A percentile compares a stretch with the other conserved stretches of the same genome.
Evolutionary conservation across 2,329 filamentous ascomycete species (phyloP).

Genomic region (Pyrenophora graminea): DNA sequence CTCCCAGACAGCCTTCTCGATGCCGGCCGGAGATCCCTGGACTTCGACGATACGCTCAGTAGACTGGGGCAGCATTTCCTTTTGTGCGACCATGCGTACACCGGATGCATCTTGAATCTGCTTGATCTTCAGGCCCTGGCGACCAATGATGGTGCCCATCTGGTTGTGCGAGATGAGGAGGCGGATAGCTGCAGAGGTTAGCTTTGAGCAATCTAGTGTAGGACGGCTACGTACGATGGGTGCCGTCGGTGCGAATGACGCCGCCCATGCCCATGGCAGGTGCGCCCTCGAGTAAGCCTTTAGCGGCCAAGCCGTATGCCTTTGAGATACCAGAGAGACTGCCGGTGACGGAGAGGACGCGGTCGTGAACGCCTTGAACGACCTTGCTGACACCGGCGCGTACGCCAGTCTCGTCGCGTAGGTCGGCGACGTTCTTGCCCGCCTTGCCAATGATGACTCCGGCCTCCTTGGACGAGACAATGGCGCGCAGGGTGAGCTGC

Average conservation of each 20-base stretch:
- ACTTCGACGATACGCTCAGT: conserved; percentile 98
- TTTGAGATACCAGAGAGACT: conserved; percentile 85
- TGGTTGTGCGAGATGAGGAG: conserved; percentile 99
- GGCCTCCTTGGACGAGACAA: conserved; percentile 98
- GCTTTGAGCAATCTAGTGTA: conserved; percentile 9
- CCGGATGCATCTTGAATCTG: conserved; percentile 96
- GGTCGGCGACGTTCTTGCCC: conserved; percentile 96
- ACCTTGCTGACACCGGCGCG: conserved; percentile 99
- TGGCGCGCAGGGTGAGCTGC: conserved; percentile 91
- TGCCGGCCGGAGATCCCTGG: conserved; percentile 90
- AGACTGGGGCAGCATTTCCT: conserved; percentile 98
- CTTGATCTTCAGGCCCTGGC: conserved; percentile 97
- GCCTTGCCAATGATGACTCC: conserved; percentile 99
- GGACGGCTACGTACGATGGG: conserved; percentile 74
- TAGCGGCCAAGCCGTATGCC: conserved; percentile 91
- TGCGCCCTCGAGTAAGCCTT: conserved; percentile 87
- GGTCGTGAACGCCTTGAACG: conserved; percentile 94
- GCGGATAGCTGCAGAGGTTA: conserved; percentile 73
- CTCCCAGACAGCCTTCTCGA: conserved; percentile 96
- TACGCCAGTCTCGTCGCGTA: conserved; percentile 96
- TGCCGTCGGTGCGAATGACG: conserved; percentile 78
- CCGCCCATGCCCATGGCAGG: conserved; percentile 97
- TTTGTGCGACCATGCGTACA: conserved; percentile 98
- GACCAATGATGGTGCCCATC: conserved; percentile 99
- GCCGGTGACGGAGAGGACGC: conserved; percentile 93